phyloP scores from a whole-genome alignment of 2,329 filamentous ascomycete genomes.

The Kalaharituber pfeilii region DNA sequence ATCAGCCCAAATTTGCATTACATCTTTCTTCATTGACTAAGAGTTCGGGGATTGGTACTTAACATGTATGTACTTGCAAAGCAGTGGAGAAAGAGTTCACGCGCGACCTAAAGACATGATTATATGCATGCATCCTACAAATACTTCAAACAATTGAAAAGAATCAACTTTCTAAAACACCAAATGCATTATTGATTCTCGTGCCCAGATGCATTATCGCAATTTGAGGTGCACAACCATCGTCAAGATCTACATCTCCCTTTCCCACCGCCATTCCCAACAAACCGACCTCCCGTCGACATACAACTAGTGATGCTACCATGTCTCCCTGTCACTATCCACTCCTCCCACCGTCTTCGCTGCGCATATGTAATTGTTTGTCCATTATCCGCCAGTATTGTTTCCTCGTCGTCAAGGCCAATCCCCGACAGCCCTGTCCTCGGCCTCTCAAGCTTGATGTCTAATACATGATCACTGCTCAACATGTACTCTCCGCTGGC shows the following conservation, averaged over 20 bases:
- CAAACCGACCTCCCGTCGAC: not conserved
- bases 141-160: no score
- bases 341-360: slow-evolving; percentile 22
- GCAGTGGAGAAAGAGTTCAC: no score
- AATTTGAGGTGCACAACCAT: not conserved
- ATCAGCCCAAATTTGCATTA: no score
- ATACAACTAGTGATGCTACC: not conserved
- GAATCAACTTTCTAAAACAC: no score
- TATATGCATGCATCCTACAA: no score
- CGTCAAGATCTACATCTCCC: not conserved
- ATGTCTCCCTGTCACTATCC: slow-evolving; percentile 15
- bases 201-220: not conserved
- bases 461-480: slow-evolving; percentile 10
- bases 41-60: no score
- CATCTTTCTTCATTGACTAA: no score
- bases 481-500: slow-evolving; percentile 12
- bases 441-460: slow-evolving; percentile 8
- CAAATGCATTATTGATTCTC: no score
- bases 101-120: no score
- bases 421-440: slow-evolving; percentile 2
- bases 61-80: no score
- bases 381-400: slow-evolving; percentile 20
- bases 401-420: slow-evolving; percentile 14
- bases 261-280: not conserved
- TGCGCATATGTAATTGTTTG: slow-evolving; percentile 19